Percentiles rank a stretch among this genome's conserved stretches.
These are phyloP conservation scores for Euphorbia schlechtendalii DNA, from an alignment of 441 rosid species.

Conservation along the genomic window DNA sequence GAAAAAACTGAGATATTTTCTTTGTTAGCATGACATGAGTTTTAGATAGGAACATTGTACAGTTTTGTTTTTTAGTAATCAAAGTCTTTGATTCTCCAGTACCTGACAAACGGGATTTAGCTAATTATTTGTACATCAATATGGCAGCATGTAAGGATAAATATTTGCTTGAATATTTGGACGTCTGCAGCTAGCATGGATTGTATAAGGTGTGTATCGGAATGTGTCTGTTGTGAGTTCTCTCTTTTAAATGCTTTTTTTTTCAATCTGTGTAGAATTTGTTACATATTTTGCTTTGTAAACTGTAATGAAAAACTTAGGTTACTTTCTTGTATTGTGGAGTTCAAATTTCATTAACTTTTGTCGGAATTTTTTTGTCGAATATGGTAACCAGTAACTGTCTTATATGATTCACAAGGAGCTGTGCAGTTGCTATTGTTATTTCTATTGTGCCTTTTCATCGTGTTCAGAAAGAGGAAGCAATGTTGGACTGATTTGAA, in stretches of 20 bases:
- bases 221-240: conserved; percentile 6
- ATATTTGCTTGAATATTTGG: background rate
- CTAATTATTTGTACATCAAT: conserved; percentile 8
- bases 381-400: background rate
- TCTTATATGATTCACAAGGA: background rate
- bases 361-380: conserved; percentile 19
- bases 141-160: background rate
- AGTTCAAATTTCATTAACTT: conserved; percentile 26
- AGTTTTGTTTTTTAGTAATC: conserved; percentile 18
- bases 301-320: too few species aligned
- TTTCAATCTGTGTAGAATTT: conserved; percentile 4
- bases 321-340: too few species aligned
- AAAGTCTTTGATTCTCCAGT: conserved; percentile 9
- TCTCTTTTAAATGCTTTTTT: background rate
- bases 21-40: conserved; percentile 16
- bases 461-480: too few species aligned
- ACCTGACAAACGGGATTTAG: conserved; percentile 2
- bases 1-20: conserved; percentile 8
- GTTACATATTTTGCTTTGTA: conserved; percentile 12
- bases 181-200: conserved; percentile 9
- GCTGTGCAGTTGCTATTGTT: too few species aligned
- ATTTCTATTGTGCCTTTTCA: too few species aligned
- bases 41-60: conserved; percentile 23
- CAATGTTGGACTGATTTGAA: too few species aligned
- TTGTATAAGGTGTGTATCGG: conserved; percentile 14